A percentile compares a stretch with the other conserved stretches of the same genome.
Evolutionary conservation across 257 asterid species (phyloP).

Genomic region (Salvia hispanica): DNA sequence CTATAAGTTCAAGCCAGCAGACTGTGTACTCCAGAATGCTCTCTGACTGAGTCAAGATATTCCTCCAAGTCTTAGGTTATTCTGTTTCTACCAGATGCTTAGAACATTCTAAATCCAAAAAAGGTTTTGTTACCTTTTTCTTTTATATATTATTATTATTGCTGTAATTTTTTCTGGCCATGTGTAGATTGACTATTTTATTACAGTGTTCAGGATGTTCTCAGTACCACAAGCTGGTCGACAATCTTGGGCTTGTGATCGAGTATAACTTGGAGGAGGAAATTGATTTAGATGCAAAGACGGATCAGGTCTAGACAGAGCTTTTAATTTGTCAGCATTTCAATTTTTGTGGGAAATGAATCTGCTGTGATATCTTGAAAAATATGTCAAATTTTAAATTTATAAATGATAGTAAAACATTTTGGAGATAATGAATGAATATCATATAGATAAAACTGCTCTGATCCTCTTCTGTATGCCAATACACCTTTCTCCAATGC

Average conservation of each 20-base stretch:
- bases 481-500: slow-evolving; percentile 32
- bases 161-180: slow-evolving; percentile 4
- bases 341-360: neutral
- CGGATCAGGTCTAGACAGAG: slow-evolving; percentile 44
- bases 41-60: neutral
- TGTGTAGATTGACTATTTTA: slow-evolving; percentile 17
- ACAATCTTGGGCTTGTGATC: slow-evolving; percentile 87
- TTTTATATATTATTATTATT: neutral
- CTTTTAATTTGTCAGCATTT: slow-evolving; percentile 22
- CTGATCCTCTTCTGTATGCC: slow-evolving; percentile 66
- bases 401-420: slow-evolving; percentile 33
- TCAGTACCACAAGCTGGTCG: slow-evolving; percentile 83
- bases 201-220: slow-evolving; percentile 92
- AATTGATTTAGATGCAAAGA: slow-evolving; percentile 45
- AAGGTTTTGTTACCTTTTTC: neutral
- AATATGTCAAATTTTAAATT: slow-evolving; percentile 36
- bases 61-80: slow-evolving; percentile 5
- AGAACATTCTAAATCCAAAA: slow-evolving; percentile 10
- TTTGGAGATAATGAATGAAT: slow-evolving; percentile 43
- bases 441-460: slow-evolving; percentile 42
- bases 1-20: neutral
- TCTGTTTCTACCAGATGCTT: slow-evolving; percentile 8
- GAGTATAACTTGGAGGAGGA: slow-evolving; percentile 78
- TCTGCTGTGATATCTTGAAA: slow-evolving; percentile 27
- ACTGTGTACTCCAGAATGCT: neutral